phyloP scores from a whole-genome alignment of 768 basidiomycete genomes.

The Russula compacta region DNA sequence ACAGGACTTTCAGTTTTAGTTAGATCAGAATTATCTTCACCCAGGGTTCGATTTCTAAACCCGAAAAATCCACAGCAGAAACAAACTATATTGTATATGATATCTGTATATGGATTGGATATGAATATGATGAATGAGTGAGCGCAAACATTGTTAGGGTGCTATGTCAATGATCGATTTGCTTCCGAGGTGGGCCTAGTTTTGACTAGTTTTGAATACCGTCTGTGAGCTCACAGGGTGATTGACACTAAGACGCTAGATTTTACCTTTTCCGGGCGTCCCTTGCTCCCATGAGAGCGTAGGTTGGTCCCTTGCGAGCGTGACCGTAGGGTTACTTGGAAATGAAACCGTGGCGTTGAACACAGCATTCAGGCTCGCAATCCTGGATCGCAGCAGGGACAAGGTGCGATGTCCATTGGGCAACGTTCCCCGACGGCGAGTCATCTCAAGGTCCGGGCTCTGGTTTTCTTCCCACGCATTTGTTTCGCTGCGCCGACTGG shows the following conservation, averaged over 20 bases:
- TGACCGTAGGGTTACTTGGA: constrained; percentile 7
- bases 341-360: constrained; percentile 3
- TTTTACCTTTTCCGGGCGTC: not conserved
- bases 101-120: not conserved
- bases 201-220: not conserved
- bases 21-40: too few relatives aligned
- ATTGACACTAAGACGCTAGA: not conserved
- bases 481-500: not conserved
- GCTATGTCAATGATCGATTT: not conserved
- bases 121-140: not conserved
- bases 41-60: not conserved
- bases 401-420: not conserved
- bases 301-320: not conserved
- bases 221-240: not conserved
- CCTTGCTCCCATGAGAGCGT: not conserved
- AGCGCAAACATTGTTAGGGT: not conserved
- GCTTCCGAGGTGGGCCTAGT: not conserved
- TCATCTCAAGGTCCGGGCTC: constrained; percentile 1
- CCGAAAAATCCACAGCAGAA: not conserved
- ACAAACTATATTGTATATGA: not conserved
- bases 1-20: too few relatives aligned
- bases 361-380: constrained; percentile 1
- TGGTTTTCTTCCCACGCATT: not conserved
- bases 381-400: not conserved
- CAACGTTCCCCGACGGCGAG: not conserved